Evolutionary conservation across 257 asterid genomes (phyloP).

Genomic region (Fraxinus cuspidata): DNA sequence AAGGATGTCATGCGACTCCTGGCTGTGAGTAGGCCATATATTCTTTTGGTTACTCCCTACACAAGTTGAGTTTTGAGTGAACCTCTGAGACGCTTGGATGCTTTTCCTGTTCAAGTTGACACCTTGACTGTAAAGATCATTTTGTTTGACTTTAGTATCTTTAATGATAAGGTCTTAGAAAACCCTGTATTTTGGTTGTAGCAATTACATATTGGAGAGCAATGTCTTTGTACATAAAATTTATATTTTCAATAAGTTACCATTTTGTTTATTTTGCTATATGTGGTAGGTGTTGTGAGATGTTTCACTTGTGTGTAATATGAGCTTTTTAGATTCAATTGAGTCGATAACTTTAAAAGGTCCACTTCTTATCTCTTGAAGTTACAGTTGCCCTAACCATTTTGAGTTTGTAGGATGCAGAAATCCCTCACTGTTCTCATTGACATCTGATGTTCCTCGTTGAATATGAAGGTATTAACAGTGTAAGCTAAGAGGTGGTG

Average conservation of each 20-base stretch:
- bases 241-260: conserved; percentile 58
- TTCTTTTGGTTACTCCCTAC: conserved; percentile 59
- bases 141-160: conserved; percentile 50
- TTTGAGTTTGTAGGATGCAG: conserved; percentile 31
- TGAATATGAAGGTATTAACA: conserved; percentile 26
- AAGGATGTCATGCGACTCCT: conserved; percentile 33
- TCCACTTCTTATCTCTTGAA: conserved; percentile 13
- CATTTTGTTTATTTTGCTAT: conserved; percentile 30
- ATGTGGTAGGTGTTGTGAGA: conserved; percentile 12
- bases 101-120: conserved; percentile 46
- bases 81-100: conserved; percentile 39
- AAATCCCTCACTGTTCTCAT: conserved; percentile 19
- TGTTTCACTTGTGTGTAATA: not conserved
- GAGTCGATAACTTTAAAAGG: not conserved
- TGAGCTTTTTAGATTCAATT: conserved; percentile 8
- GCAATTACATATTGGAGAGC: conserved; percentile 65
- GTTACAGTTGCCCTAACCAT: not conserved
- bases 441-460: conserved; percentile 17
- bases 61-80: conserved; percentile 46
- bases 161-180: conserved; percentile 49
- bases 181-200: conserved; percentile 58
- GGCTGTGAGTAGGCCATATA: conserved; percentile 43
- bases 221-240: conserved; percentile 68
- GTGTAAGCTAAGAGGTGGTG: conserved; percentile 29
- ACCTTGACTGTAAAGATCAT: conserved; percentile 78